Evolutionary conservation across 176 grass and related monocot genomes (phyloP).

Genomic region (Coix lacrymajobi): DNA sequence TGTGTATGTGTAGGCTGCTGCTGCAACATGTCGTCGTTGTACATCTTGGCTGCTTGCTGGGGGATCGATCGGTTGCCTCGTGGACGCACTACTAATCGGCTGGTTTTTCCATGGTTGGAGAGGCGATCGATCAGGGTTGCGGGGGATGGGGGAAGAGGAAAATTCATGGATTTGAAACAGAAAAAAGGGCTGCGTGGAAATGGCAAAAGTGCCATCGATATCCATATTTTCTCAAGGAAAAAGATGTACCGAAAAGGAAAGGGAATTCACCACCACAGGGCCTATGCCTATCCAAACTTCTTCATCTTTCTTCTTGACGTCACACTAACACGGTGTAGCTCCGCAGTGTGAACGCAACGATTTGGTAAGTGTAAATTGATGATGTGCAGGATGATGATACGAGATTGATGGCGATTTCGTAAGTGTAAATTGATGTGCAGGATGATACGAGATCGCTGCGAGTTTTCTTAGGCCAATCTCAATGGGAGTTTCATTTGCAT

Average conservation of each 20-base stretch:
- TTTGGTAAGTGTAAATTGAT: neutral
- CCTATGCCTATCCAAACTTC: neutral
- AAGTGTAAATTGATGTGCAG: neutral
- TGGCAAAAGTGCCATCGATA: slow-evolving; percentile 17
- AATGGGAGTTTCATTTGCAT: no score
- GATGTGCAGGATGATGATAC: neutral
- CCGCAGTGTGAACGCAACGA: neutral
- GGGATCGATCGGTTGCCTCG: neutral
- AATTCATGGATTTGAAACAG: slow-evolving; percentile 15
- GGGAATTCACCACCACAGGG: neutral
- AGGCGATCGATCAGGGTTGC: slow-evolving; percentile 20
- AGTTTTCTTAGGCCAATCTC: no score
- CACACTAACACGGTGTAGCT: neutral
- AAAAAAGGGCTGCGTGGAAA: neutral
- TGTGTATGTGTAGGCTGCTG: slow-evolving; percentile 26
- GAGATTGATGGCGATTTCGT: neutral
- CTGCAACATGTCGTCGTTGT: slow-evolving; percentile 48
- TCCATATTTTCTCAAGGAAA: neutral
- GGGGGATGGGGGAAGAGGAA: slow-evolving; percentile 4
- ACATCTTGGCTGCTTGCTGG: no score
- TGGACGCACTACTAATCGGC: neutral
- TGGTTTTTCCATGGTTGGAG: neutral
- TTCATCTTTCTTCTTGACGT: neutral
- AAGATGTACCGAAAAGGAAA: neutral
- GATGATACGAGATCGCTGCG: neutral